Evolutionary conservation across 805 yeast species (phyloP), one percentile per base, ranked within the genome.

Genomic region (Lipomyces spencermartinsiae): DNA sequence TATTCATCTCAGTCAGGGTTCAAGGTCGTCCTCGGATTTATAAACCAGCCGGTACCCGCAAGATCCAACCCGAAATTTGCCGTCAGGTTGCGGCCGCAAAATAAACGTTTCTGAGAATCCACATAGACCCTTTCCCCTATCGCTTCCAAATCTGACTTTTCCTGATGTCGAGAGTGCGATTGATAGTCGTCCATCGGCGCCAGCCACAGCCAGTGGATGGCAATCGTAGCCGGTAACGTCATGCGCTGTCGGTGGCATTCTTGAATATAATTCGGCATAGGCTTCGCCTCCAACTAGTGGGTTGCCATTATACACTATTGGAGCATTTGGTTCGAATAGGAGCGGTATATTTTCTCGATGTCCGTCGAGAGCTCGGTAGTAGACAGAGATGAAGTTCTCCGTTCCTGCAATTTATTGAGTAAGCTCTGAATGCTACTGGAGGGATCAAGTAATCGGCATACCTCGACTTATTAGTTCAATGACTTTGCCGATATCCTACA

Each of bases 261-360:
- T 71, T 3, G 70, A 58, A 65, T 77, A 71, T 77, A 80, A 74
- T 57, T 77, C 77, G 37, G 73, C 62, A 62, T 80, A 76, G 10
- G 78, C 77, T n/a, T 74, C 78, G 8, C 76, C 75, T 8, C 83
- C 83, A 10, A 73, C 78, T 25, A 81, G 67, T 51, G 83, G 83
- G 39, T 77, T 78, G 31, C 83, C 83, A 69, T 81, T 79, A 79
- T 81, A 81, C 16, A 81, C 80, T 34, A 81, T 76, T 12, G 80
- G 77, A 1, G 82, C 78, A 19, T 73, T 72, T 8, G 79, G 77
- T 14, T 65, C 64, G 35, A 76, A 65, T 54, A 71, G 64, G 16
- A 62, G 58, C 10, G 75, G 66, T n/a, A 77, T 70, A 29, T 75
- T 76, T 5, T 73, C 66, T 37, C 76, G 70, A 46, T 75, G 73